Base-by-base conservation (phyloP, 1,284 basidiomycete genomes). In the Pseudozyma pruni region DNA sequence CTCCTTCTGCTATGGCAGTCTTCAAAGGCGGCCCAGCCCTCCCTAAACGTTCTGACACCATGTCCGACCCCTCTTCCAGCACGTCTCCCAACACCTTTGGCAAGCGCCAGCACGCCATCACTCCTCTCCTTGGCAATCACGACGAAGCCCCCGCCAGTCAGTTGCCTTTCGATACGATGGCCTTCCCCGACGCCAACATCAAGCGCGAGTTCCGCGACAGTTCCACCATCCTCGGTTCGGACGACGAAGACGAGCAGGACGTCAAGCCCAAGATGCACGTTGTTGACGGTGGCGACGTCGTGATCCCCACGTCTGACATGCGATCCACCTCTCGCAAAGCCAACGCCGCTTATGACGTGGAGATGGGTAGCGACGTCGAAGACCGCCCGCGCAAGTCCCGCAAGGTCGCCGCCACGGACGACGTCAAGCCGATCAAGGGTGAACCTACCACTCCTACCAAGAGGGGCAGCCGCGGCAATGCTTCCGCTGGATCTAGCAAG, bases 11-110 rank as follows among this genome's bases (percentile, higher is more conserved):
- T n/a, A 45, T 63, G 61, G 44, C 54, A 13, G 41, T 16, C 31
- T 56, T 57, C 45, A 63, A 57, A 44, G 54, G 61, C 11, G 54
- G 53, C 17, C 61, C 61, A 14, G 49, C 61, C 8, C 50, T 63
- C 3, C 54, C 61, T 1, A 57, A 63, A 35, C 49, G 61, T 10
- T 17, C 49, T 11, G 29, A 47, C 3, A 38, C 19, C 20, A 45
- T 45, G 35, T 31, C 35, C 14, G n/a, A n/a, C n/a, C 7, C 43
- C 33, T 13, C 39, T 19, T 2, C 35, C 10, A 11, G n/a, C 13
- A 13, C 11, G 32, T 16, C 29, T 22, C n/a, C 29, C 40, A 23
- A 27, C 34, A 0, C 19, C 17, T 23, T 38, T 11, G 9, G 19
- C 46, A 55, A 58, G 22, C 50, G 50, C 19, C 42, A 38, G 37